Evolutionary conservation across 2,329 filamentous ascomycete species (phyloP), one percentile per base, ranked within the genome.

Genomic region (Alternaria angustiovoidea): DNA sequence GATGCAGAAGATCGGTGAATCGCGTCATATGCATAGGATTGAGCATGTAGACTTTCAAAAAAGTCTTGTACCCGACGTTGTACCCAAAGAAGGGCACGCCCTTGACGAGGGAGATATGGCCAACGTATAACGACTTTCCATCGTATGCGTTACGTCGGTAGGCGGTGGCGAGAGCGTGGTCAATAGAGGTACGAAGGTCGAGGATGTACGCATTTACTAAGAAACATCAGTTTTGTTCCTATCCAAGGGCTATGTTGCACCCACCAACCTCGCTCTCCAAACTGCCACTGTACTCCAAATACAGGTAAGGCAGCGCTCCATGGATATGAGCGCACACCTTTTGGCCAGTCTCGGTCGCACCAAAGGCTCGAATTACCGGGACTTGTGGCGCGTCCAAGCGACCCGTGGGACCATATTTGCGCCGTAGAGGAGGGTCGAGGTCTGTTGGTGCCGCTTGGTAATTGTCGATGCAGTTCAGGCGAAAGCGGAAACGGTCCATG

Each of bases 241-340:
- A 2, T 46, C 3, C 18, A 7, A 26, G 9, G 16, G 5, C 6
- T 6, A 8, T 11, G 18, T 7, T 26, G 28, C 7, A 69, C 86
- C 75, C 79, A 94, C 92, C 91, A 76, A 89, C 85, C 64, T 91
- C 85, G 9, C 85, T 82, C 41, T 84, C 84, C 61, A 95, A 78
- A 68, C 86, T 86, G 22, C 91, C 93, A 48, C 85, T 83, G 77
- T 97, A 97, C 77, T 94, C 90, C 57, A 99, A 84, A 75, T 93
- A 98, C n/a, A 98, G 82, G 75, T 99, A 99, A 1, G 95, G 95
- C 71, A 99, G 94, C 22, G 92, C 93, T 61, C 96, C 95, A 79
- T 98, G 95, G 57, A 99, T 88, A 81, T 99, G 95, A 30, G 92
- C 92, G 81, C 95, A 97, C 16, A 97, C 93, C 75, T 96, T 97